Percentiles rank a stretch among this genome's conserved stretches.
Conservation (phyloP, 805 yeast genomes). For the Metschnikowia lunata region DNA sequence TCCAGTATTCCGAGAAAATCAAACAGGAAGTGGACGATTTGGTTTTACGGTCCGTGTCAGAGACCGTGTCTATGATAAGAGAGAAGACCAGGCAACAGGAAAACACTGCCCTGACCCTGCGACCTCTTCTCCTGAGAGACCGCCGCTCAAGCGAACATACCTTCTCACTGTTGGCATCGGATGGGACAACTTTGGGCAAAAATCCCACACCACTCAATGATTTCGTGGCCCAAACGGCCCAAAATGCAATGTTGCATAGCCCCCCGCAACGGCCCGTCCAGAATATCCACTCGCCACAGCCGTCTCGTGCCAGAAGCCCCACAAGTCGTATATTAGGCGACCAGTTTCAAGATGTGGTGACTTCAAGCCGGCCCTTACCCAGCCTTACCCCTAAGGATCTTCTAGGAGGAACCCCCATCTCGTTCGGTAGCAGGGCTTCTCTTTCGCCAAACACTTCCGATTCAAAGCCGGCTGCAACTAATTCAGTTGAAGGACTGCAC, state of each 20-base stretch:
- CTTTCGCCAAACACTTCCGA: slow-evolving; percentile 12
- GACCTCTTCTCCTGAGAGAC: slow-evolving; percentile 1
- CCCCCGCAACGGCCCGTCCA: slow-evolving; percentile 2
- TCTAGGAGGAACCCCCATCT: slow-evolving; percentile 13
- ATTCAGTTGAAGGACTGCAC: slow-evolving; percentile 26
- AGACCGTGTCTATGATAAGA: slow-evolving; percentile 54
- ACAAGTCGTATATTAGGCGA: slow-evolving; percentile 18
- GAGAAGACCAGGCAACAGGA: slow-evolving; percentile 27
- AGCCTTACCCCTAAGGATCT: slow-evolving; percentile 48
- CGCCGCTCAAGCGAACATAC: slow-evolving; percentile 2
- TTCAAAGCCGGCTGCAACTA: neutral
- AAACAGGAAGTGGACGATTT: slow-evolving; percentile 72
- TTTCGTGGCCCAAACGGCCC: neutral
- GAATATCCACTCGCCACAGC: slow-evolving; percentile 30
- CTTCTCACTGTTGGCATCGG: neutral
- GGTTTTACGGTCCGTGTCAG: slow-evolving; percentile 58
- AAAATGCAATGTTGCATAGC: neutral
- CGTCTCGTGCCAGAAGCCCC: slow-evolving; percentile 31
- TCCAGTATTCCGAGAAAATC: slow-evolving; percentile 70
- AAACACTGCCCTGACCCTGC: neutral
- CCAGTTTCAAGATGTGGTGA: slow-evolving; percentile 13
- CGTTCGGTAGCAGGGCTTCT: slow-evolving; percentile 7
- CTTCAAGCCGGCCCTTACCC: slow-evolving; percentile 16
- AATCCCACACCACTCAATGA: neutral
- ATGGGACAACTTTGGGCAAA: neutral